Percentiles rank a stretch among this genome's conserved stretches.
Conservation (phyloP, 345 rosid genomes). For the Melaleuca quinquenervia region DNA sequence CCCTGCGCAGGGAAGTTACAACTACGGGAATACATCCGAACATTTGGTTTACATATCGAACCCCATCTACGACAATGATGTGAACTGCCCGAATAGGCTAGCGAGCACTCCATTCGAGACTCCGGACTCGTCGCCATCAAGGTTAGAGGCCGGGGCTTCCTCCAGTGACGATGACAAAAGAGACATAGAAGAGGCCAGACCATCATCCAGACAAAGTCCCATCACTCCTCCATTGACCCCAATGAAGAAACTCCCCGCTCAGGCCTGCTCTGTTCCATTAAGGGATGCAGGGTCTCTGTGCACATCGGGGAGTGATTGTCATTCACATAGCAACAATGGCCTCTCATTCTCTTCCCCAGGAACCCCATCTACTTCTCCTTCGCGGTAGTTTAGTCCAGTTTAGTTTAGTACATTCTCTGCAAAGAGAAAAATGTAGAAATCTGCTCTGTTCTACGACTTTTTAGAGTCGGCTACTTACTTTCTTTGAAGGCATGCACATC, state of each 20-base stretch:
- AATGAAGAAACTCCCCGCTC: conserved; percentile 72
- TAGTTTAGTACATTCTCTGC: neutral
- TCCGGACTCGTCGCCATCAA: conserved; percentile 73
- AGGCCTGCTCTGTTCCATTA: conserved; percentile 68
- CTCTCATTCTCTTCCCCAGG: conserved; percentile 55
- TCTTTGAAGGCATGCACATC: neutral
- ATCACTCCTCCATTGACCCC: conserved; percentile 69
- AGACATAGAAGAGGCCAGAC: neutral
- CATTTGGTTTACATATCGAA: conserved; percentile 69
- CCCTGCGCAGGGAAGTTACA: neutral
- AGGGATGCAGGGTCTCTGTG: conserved; percentile 38
- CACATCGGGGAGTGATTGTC: conserved; percentile 34
- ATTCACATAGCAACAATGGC: conserved; percentile 38
- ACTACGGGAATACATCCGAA: conserved; percentile 8
- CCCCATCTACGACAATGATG: conserved; percentile 62
- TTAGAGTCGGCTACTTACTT: neutral
- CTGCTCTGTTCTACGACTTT: neutral
- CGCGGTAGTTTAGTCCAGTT: conserved; percentile 37
- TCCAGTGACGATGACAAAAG: conserved; percentile 27
- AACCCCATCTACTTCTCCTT: conserved; percentile 73
- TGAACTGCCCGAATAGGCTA: conserved; percentile 6
- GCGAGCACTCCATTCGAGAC: conserved; percentile 64
- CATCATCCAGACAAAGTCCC: neutral
- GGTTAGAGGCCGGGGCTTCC: conserved; percentile 32
- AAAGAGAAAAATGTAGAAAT: neutral